A percentile compares a stretch with the other conserved stretches of the same genome.
These are phyloP conservation scores for Erysimum cheiranthoides DNA, from an alignment of 345 rosid species.

Conservation along the genomic window DNA sequence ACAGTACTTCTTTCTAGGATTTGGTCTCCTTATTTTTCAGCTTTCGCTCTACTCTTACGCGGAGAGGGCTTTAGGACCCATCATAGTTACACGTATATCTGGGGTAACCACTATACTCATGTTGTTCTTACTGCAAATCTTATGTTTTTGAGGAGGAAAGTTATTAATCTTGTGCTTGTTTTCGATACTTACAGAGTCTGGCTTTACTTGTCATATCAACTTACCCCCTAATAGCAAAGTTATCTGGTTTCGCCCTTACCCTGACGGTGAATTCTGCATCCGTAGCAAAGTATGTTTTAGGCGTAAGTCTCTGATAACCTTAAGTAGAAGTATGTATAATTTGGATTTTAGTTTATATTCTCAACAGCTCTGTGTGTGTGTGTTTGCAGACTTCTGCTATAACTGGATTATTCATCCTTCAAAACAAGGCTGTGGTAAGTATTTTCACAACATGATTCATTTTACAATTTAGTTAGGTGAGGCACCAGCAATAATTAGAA, in stretches of 20 bases:
- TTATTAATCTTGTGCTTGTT: constrained; percentile 32
- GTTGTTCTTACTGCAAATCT: neutral
- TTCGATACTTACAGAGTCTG: constrained; percentile 53
- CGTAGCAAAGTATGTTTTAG: constrained; percentile 60
- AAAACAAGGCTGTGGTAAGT: constrained; percentile 68
- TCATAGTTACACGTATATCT: constrained; percentile 57
- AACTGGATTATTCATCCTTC: constrained; percentile 68
- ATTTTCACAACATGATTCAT: neutral
- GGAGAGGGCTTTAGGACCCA: constrained; percentile 75
- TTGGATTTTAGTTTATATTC: neutral
- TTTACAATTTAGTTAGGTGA: neutral
- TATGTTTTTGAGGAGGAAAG: constrained; percentile 13
- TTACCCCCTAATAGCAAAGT: constrained; percentile 68
- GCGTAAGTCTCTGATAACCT: constrained; percentile 56
- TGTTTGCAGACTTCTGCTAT: constrained; percentile 51
- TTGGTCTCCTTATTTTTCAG: constrained; percentile 82
- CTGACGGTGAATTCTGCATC: constrained; percentile 68
- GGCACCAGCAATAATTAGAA: neutral
- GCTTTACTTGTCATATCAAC: constrained; percentile 62
- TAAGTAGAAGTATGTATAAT: neutral
- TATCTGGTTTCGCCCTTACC: constrained; percentile 68
- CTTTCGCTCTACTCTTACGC: constrained; percentile 61
- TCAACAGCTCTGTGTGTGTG: neutral
- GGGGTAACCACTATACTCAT: constrained; percentile 58
- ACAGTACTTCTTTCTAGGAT: constrained; percentile 53